A percentile compares a stretch with the other conserved stretches of the same genome.
phyloP scores from a whole-genome alignment of 2,329 filamentous ascomycete genomes.

The Ceratocystis albifundus region DNA sequence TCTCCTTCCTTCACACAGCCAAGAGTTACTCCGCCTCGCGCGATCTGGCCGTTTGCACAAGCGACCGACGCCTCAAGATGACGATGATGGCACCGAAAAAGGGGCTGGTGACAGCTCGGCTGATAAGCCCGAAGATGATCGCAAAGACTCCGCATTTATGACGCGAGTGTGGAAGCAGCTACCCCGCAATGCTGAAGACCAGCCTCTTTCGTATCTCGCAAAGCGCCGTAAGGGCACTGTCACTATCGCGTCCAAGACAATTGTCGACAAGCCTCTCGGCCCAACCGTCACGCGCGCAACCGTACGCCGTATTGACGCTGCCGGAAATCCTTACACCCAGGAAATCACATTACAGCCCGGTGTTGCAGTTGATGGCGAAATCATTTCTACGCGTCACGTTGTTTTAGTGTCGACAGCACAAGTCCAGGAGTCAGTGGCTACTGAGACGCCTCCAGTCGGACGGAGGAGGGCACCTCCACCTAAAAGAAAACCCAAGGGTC shows the following conservation, averaged over 20 bases:
- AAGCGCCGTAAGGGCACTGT: conserved; percentile 51
- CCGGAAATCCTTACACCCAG: conserved; percentile 72
- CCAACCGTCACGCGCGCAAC: conserved; percentile 64
- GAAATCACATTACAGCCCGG: conserved; percentile 73
- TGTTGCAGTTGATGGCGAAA: conserved; percentile 68
- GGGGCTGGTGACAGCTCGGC: conserved; percentile 40
- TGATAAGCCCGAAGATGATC: conserved; percentile 54
- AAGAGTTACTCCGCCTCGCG: conserved; percentile 70
- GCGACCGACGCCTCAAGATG: conserved; percentile 50
- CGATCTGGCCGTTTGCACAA: conserved; percentile 68
- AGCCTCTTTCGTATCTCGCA: conserved; percentile 44
- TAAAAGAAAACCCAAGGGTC: conserved; percentile 64
- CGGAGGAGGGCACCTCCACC: conserved; percentile 60
- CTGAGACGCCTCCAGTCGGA: conserved; percentile 31
- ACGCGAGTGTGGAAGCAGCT: conserved; percentile 52
- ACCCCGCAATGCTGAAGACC: conserved; percentile 45
- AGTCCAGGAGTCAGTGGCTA: conserved; percentile 44
- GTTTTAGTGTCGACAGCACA: conserved; percentile 46
- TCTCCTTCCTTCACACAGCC: conserved; percentile 64
- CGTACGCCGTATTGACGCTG: conserved; percentile 64
- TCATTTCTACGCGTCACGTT: conserved; percentile 48
- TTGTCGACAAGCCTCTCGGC: conserved; percentile 35
- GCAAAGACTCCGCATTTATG: conserved; percentile 41
- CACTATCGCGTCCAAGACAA: conserved; percentile 43
- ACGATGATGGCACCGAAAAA: conserved; percentile 47